Evolutionary conservation across 345 rosid species (phyloP), one percentile per base, ranked within the genome.

Genomic region (Acer yangbiense): DNA sequence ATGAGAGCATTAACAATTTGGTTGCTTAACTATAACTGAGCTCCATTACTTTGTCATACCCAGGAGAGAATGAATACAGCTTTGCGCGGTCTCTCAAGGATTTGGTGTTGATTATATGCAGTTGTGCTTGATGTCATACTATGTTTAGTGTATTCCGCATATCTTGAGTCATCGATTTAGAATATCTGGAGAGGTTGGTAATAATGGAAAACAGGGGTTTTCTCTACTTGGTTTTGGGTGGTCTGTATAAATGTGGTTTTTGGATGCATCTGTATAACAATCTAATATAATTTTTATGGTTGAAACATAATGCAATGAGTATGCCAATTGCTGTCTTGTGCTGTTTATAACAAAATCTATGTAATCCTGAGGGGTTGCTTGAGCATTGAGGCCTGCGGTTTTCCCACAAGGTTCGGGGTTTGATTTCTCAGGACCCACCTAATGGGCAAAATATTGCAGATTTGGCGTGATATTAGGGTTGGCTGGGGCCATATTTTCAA

Each of bases 1-100:
- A 80, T 46, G 32, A 50, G 60, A 57, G 58, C 71, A 60, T 85
- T 78, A 78, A 77, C 27, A 52, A 66, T 71, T 58, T 64, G 66
- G 79, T 63, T 79, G 44, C 29, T 72, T 54, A 63, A 74, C 54
- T 57, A 65, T 74, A 41, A 41, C 65, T 50, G 20, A 48, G 71
- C 50, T 23, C 72, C 76, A 7, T 17, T 21, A 16, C 25, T 60
- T 60, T 60, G 27, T 29, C 43, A 13, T 23, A 50, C n/a, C 57
- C 8, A 9, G 8, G 43, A 48, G 64, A 52, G 76, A 18, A 13
- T 23, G 54, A 41, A 32, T 50, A 50, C 18, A 10, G 12, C 65
- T 17, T 23, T 70, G 54, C 10, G 6, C 8, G 29, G 64, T 46
- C 32, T 68, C 60, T n/a, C 1, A 20, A 54, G 64, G 3, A 20